Evolutionary conservation across 495 filamentous ascomycete species (phyloP), one percentile per base, ranked within the genome.

Genomic region (Podospora tetraspora): DNA sequence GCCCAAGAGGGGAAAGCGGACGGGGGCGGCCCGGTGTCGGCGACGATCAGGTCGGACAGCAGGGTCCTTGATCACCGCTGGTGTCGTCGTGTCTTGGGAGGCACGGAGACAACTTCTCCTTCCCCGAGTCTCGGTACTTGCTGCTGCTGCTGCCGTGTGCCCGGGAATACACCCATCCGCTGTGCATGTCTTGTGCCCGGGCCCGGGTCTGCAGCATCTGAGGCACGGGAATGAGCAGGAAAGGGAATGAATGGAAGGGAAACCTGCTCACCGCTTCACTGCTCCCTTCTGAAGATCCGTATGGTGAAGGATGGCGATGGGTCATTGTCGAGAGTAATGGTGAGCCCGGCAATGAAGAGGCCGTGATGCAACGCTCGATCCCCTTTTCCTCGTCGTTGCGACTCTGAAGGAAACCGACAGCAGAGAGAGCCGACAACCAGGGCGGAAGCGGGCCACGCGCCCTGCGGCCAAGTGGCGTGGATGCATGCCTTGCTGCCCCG

Each of bases 401-500:
- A 52, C 43, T n/a, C 43, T n/a, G 7, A n/a, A 9, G 37, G 43
- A n/a, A 52, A 52, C 43, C 43, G 19, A 52, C 43, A 52, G 43
- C 16, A 52, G 13, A 43, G 34, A 37, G 32, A 64, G 19, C 62
- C 62, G 62, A 32, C 30, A 62, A 13, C 32, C 59, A 22, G 66
- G 66, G 16, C 22, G 62, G 23, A 34, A 34, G 66, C 32, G 63
- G 63, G 63, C 37, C 63, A 21, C 23, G 59, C 27, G 23, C 11
- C 27, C 63, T 66, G 63, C 63, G 63, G 52, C 63, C 63, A 25
- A 37, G 21, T 16, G 37, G 62, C 62, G 30, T 64, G 62, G 57
- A 67, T 66, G 63, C 68, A 70, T 21, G 64, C 57, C 56, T 64
- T 70, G 69, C 61, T 67, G 61, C 61, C 69, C 64, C 65, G 69